Evolutionary conservation across 495 filamentous ascomycete genomes (phyloP), one percentile per base, ranked within the genome.

Genomic region (Aspergillus panamensis): DNA sequence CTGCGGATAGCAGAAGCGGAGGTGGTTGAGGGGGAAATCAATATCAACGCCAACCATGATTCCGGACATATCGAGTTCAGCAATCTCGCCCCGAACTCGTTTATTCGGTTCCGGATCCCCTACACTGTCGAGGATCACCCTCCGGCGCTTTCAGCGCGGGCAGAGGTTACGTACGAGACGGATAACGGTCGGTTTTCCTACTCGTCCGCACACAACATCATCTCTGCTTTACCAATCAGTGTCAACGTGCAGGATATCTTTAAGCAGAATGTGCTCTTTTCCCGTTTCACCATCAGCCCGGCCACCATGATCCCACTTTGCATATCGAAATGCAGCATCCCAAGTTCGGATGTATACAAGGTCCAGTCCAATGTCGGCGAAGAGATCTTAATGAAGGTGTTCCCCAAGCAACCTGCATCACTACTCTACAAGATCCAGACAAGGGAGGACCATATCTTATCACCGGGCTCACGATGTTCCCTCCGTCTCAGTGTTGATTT

Each of bases 171-270:
- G 2, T 99, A 97, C 64, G 77, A 82, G 16, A 97, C 93, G 0
- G 78, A 84, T 6, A 73, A 82, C 13, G 91, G 91, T 1, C 75
- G 70, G 31, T 97, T 94, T 61, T 74, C 79, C 51, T 96, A 87
- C 65, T 74, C 72, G 33, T 81, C 84, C 3, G 79, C 81, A 48
- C 84, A 81, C 20, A 79, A 78, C 10, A 79, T 80, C n/a, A 75
- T 91, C 21, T 81, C 84, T 1, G 86, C 89, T 16, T 76, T 97
- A 10, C 90, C 90, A 0, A 81, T 99, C 39, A 91, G 91, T 16
- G 93, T 99, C 58, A 97, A 97, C 61, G 93, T 99, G 39, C 91
- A 97, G 63, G 95, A 99, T 62, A 84, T 91, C 37, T 99, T 99
- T 79, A 95, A 95, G 68, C 81, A 89, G 51, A 73, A 85, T 30